Conservation (phyloP, 202 grass and related monocot species). For the Zizania palustris region DNA sequence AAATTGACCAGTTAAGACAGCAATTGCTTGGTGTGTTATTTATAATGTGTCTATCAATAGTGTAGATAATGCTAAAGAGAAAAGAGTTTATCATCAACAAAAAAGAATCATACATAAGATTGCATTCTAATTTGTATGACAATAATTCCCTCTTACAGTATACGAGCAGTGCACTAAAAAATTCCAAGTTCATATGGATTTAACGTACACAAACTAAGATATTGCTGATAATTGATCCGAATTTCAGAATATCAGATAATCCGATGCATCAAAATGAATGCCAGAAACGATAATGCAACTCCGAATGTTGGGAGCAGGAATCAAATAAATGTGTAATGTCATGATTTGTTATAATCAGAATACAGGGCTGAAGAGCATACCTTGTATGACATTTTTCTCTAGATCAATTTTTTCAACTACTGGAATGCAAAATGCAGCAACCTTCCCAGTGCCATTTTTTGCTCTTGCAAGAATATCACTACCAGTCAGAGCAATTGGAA, state of each 20-base stretch:
- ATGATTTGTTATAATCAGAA: conserved; percentile 5
- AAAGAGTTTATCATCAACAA: not conserved
- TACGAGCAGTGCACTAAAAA: not conserved
- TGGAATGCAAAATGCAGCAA: no score
- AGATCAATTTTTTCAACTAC: no score
- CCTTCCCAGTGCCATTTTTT: no score
- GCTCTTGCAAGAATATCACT: no score
- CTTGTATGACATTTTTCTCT: conserved; percentile 61
- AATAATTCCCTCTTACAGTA: conserved; percentile 4
- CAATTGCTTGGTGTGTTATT: conserved; percentile 2
- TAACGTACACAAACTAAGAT: not conserved
- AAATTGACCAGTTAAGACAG: not conserved
- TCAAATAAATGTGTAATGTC: not conserved
- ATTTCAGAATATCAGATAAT: not conserved
- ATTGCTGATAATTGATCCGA: not conserved
- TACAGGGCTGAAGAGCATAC: conserved; percentile 14
- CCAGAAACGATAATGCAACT: not conserved
- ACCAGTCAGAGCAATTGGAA: no score
- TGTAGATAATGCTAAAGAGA: not conserved
- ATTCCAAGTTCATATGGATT: not conserved
- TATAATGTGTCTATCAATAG: not conserved
- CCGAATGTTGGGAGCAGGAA: not conserved
- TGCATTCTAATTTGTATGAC: not conserved
- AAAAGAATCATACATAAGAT: not conserved
- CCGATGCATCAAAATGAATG: not conserved